phyloP scores from a whole-genome alignment of 768 basidiomycete genomes.

The Mycena leptocephala region DNA sequence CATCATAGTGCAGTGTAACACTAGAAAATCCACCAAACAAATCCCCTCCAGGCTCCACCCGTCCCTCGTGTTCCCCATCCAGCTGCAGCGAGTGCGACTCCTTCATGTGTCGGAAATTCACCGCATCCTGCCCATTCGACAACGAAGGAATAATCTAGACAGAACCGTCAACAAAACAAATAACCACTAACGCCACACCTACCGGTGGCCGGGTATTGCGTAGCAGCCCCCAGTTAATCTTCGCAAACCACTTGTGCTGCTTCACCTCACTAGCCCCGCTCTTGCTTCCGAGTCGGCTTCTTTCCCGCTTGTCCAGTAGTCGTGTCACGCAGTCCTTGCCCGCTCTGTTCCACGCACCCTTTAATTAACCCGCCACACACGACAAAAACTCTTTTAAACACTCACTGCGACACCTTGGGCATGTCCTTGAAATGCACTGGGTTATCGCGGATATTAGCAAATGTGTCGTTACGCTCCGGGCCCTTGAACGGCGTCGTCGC shows the following conservation, averaged over 20 bases:
- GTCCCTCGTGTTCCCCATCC: conserved; percentile 64
- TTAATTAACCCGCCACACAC: conserved; percentile 1
- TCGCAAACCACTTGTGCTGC: conserved; percentile 97
- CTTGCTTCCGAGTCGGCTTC: conserved; percentile 89
- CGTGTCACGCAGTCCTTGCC: conserved; percentile 92
- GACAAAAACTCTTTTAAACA: conserved; percentile 40
- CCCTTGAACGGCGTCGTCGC: conserved; percentile 99
- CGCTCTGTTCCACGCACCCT: conserved; percentile 64
- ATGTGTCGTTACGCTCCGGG: conserved; percentile 93
- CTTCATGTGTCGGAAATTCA: conserved; percentile 92
- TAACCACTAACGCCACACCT: conserved; percentile 49
- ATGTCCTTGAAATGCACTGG: conserved; percentile 91
- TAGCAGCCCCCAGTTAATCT: conserved; percentile 97
- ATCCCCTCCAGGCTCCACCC: conserved; percentile 66
- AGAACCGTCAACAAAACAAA: not conserved
- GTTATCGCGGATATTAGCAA: conserved; percentile 93
- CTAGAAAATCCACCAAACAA: conserved; percentile 92
- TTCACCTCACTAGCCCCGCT: conserved; percentile 99
- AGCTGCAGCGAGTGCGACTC: conserved; percentile 95
- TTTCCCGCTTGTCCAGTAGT: conserved; percentile 93
- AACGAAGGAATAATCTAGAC: conserved; percentile 85
- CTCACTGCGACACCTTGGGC: conserved; percentile 85
- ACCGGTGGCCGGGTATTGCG: conserved; percentile 95
- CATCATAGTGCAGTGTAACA: conserved; percentile 91
- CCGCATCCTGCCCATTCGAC: conserved; percentile 86